Conservation (phyloP, 805 yeast species). For the Lachancea lanzarotensis region DNA sequence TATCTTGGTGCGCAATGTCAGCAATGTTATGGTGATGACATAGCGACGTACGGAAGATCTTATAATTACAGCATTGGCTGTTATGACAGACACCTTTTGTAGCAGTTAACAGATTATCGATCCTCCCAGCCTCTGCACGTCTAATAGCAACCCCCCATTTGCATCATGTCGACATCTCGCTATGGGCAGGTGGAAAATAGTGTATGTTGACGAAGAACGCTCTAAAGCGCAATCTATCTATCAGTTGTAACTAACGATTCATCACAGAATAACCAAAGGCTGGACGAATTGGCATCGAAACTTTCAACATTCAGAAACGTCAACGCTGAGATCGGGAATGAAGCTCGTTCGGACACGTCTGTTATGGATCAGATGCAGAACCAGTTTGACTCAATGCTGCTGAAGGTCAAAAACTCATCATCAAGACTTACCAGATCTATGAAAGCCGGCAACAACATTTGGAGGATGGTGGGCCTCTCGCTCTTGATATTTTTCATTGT, state of each 20-base stretch:
- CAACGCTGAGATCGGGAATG: constrained; percentile 60
- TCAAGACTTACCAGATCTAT: constrained; percentile 48
- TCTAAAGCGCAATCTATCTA: not conserved
- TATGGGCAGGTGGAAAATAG: constrained; percentile 28
- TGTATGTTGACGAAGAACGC: constrained; percentile 17
- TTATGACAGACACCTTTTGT: no score
- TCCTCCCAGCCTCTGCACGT: no score
- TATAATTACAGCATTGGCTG: no score
- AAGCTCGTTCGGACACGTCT: constrained; percentile 50
- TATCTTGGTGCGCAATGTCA: no score
- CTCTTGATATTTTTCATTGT: constrained; percentile 48
- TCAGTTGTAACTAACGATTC: not conserved
- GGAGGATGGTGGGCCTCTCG: constrained; percentile 54
- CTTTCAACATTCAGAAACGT: constrained; percentile 57
- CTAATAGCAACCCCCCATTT: not conserved
- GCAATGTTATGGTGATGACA: no score
- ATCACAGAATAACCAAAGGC: constrained; percentile 53
- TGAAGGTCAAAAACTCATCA: constrained; percentile 47
- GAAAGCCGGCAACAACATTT: constrained; percentile 50
- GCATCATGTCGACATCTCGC: constrained; percentile 27
- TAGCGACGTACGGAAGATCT: no score
- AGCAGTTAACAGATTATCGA: no score
- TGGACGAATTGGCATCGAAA: constrained; percentile 59
- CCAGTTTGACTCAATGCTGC: constrained; percentile 44
- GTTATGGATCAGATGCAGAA: constrained; percentile 39